phyloP scores from a whole-genome alignment of 139 green algal species.

The Edaphochlamys debaryana region DNA sequence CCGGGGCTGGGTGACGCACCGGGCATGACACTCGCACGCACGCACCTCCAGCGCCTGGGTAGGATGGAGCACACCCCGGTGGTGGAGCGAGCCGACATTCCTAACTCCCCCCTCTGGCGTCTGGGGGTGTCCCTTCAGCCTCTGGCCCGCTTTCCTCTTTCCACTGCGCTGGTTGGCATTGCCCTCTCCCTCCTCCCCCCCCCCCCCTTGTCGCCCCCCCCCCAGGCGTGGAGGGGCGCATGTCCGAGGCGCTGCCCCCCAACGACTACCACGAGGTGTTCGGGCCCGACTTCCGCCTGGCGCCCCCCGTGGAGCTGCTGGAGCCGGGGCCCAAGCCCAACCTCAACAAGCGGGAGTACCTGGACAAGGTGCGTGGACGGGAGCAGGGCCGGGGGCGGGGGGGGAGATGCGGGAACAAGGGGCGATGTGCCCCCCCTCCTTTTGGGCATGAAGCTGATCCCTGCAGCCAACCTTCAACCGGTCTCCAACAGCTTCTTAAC shows the following conservation, averaged over 20 bases:
- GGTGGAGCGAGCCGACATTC: too few species aligned
- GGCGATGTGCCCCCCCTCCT: not conserved
- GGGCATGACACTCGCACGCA: too few species aligned
- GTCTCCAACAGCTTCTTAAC: not conserved
- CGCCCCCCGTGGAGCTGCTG: conserved; percentile 61
- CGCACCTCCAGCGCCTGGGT: too few species aligned
- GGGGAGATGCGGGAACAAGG: not conserved
- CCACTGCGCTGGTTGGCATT: too few species aligned
- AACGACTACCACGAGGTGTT: conserved; percentile 93
- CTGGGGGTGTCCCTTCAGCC: too few species aligned
- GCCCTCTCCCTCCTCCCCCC: not conserved
- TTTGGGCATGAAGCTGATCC: not conserved
- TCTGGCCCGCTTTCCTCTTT: not conserved
- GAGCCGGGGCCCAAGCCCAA: conserved; percentile 42
- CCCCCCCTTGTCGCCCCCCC: not conserved
- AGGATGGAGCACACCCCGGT: too few species aligned
- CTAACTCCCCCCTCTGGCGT: not conserved
- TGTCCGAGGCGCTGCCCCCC: conserved; percentile 84
- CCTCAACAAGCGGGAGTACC: conserved; percentile 61
- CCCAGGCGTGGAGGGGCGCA: conserved; percentile 52
- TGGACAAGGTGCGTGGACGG: conserved; percentile 47
- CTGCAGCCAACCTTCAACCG: too few species aligned
- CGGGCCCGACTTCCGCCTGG: conserved; percentile 74
- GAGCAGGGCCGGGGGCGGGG: not conserved
- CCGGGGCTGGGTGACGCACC: too few species aligned